Evolutionary conservation across 2,329 filamentous ascomycete species (phyloP).

Genomic region (Sporothrix luriei): DNA sequence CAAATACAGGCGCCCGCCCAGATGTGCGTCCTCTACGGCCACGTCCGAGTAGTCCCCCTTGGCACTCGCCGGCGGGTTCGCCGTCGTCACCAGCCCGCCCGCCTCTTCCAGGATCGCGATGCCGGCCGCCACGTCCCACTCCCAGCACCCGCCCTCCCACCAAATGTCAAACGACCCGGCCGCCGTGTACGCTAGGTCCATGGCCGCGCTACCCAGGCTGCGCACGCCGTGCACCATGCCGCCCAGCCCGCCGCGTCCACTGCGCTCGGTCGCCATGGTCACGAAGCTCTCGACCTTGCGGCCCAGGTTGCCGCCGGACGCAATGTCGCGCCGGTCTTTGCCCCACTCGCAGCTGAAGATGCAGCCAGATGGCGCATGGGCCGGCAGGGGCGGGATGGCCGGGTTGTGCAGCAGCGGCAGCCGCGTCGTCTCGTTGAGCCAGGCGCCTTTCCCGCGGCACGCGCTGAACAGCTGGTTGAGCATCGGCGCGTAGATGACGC

Average conservation of each 20-base stretch:
- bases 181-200: constrained; percentile 74
- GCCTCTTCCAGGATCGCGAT: constrained; percentile 73
- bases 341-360: constrained; percentile 79
- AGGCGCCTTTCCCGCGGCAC: constrained; percentile 67
- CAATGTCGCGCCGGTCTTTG: constrained; percentile 69
- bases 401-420: constrained; percentile 67
- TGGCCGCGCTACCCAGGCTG: constrained; percentile 71
- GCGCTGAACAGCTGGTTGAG: constrained; percentile 70
- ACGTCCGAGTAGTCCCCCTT: constrained; percentile 54
- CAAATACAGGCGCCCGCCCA: constrained; percentile 71
- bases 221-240: constrained; percentile 79
- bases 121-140: constrained; percentile 79
- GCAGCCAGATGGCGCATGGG: constrained; percentile 67
- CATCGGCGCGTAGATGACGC: constrained; percentile 73
- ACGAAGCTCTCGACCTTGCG: constrained; percentile 74
- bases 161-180: constrained; percentile 78
- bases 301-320: constrained; percentile 65
- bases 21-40: constrained; percentile 59
- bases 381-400: constrained; percentile 61
- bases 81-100: constrained; percentile 72
- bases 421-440: constrained; percentile 64
- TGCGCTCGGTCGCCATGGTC: constrained; percentile 71
- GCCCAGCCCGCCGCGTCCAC: constrained; percentile 64
- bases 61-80: constrained; percentile 62
- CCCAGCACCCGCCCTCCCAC: constrained; percentile 83